phyloP scores from a whole-genome alignment of 495 filamentous ascomycete species.

The Aspergillus heteromorphus region DNA sequence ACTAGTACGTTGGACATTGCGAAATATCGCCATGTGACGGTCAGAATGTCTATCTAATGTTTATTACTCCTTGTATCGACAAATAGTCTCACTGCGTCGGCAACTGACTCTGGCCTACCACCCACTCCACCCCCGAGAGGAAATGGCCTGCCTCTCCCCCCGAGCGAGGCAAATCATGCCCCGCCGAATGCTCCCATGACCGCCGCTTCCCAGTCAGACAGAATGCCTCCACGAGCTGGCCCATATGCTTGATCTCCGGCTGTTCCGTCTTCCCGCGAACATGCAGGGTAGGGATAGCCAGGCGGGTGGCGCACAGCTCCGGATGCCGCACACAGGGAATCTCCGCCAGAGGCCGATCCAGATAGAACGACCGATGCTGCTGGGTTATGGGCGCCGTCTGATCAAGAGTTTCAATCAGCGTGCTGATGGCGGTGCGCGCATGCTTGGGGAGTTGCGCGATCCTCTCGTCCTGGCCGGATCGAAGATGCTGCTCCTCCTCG shows the following conservation, averaged over 20 bases:
- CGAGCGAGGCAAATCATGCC: conserved; percentile 13
- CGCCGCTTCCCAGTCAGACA: not conserved
- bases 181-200: conserved; percentile 5
- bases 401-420: not conserved
- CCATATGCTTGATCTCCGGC: not conserved
- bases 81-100: not conserved
- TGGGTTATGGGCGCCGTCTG: too few species aligned
- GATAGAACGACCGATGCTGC: not conserved
- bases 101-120: not conserved
- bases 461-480: conserved; percentile 1
- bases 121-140: conserved; percentile 2
- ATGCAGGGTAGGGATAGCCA: conserved; percentile 20
- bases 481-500: not conserved
- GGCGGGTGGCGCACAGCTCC: conserved; percentile 1
- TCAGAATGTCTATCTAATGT: too few species aligned
- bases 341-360: too few species aligned
- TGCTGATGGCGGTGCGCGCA: not conserved
- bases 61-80: too few species aligned
- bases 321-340: conserved; percentile 6
- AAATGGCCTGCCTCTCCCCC: not conserved
- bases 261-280: conserved; percentile 11
- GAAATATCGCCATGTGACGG: too few species aligned
- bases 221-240: conserved; percentile 2
- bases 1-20: too few species aligned
- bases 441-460: conserved; percentile 1